These are phyloP conservation scores for Mallotus repandus DNA, from an alignment of 441 rosid genomes.

Conservation along the genomic window DNA sequence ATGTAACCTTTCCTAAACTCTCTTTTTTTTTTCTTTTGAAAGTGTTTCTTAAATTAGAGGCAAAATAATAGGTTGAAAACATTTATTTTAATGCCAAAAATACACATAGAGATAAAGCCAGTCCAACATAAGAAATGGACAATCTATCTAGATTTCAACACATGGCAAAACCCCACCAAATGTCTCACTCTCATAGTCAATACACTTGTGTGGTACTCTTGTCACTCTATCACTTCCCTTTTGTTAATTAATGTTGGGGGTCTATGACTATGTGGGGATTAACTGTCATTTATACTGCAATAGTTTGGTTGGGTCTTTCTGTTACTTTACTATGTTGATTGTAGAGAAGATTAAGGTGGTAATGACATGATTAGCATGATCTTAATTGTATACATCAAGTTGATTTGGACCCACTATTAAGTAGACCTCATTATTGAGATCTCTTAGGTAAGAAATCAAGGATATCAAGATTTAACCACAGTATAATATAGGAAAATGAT, in stretches of 20 bases:
- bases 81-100: background rate
- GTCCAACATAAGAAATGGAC: conserved; percentile 43
- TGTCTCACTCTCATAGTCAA: conserved; percentile 19
- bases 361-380: conserved; percentile 45
- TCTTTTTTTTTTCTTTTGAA: background rate
- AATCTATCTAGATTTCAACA: conserved; percentile 38
- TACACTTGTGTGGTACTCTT: conserved; percentile 19
- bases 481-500: conserved; percentile 38
- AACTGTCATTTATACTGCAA: conserved; percentile 37
- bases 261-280: conserved; percentile 43
- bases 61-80: conserved; percentile 35
- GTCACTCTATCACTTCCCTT: conserved; percentile 14
- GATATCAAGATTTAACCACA: conserved; percentile 36
- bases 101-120: conserved; percentile 29
- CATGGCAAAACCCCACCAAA: conserved; percentile 33
- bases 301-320: conserved; percentile 43
- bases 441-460: conserved; percentile 60
- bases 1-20: conserved; percentile 23
- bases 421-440: conserved; percentile 35
- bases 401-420: conserved; percentile 47
- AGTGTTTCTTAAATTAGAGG: conserved; percentile 56
- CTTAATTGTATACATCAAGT: conserved; percentile 48
- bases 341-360: conserved; percentile 40
- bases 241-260: conserved; percentile 26
- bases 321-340: conserved; percentile 46